These are phyloP conservation scores for Xylaria castorea DNA, from an alignment of 495 filamentous ascomycete species.

Conservation along the genomic window DNA sequence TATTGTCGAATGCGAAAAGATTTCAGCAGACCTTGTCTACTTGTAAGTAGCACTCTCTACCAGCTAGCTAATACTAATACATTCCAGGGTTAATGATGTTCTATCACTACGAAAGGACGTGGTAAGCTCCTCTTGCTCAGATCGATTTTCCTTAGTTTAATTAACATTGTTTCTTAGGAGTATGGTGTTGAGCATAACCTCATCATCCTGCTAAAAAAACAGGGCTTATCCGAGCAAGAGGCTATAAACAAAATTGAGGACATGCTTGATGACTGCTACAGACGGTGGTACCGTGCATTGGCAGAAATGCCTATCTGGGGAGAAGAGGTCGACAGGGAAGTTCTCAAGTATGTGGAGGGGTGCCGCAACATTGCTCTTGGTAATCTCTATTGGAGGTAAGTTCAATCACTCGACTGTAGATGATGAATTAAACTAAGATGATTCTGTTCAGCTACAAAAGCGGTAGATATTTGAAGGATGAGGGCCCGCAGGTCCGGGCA, in stretches of 20 bases:
- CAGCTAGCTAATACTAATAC: neutral
- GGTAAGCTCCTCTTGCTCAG: neutral
- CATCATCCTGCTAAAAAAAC: neutral
- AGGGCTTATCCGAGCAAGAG: conserved; percentile 7
- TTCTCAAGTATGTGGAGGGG: conserved; percentile 4
- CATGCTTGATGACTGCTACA: conserved; percentile 7
- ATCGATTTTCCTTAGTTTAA: too few species aligned
- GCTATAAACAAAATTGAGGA: conserved; percentile 6
- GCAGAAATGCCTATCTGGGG: conserved; percentile 16
- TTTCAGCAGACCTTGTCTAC: conserved; percentile 15
- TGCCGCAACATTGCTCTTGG: conserved; percentile 20
- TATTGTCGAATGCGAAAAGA: conserved; percentile 5
- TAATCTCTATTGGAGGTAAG: conserved; percentile 23
- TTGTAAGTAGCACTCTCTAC: conserved; percentile 6
- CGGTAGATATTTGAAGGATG: conserved; percentile 12
- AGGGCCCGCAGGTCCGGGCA: neutral
- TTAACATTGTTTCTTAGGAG: conserved; percentile 1
- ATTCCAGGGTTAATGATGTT: conserved; percentile 19
- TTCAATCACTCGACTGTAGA: neutral
- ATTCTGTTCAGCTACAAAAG: conserved; percentile 7
- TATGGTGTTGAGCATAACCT: conserved; percentile 18
- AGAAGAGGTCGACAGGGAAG: conserved; percentile 14
- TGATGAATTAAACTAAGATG: neutral
- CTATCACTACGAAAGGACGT: conserved; percentile 19
- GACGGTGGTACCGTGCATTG: conserved; percentile 7